Conservation (phyloP, 768 basidiomycete species). For the Clitopilus hobsonii region DNA sequence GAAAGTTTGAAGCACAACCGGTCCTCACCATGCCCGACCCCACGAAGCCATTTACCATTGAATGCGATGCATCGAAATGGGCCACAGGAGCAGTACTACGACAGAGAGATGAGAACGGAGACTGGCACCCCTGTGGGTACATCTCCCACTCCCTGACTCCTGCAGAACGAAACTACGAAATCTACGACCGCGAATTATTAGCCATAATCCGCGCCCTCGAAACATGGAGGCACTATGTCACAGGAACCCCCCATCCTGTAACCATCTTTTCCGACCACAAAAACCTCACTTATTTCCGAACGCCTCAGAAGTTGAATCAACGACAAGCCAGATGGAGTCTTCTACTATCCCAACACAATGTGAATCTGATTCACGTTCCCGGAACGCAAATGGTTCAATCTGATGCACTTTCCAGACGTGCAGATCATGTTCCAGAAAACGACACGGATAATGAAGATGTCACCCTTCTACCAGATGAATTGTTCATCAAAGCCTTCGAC, state of each 20-base stretch:
- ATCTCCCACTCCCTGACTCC: too few relatives aligned
- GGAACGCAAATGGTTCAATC: conserved; percentile 6
- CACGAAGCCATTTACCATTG: conserved; percentile 17
- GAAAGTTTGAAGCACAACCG: conserved; percentile 16
- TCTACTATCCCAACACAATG: too few relatives aligned
- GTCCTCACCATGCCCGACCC: conserved; percentile 12
- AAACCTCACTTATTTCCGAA: too few relatives aligned
- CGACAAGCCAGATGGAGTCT: too few relatives aligned
- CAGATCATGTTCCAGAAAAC: too few relatives aligned
- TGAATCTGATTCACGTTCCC: conserved; percentile 2
- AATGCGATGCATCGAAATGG: conserved; percentile 24
- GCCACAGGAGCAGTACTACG: conserved; percentile 25
- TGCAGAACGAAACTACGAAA: conserved; percentile 2
- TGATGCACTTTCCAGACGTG: neutral
- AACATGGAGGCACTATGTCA: conserved; percentile 7
- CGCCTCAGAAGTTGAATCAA: too few relatives aligned
- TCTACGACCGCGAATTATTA: conserved; percentile 1
- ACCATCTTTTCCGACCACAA: too few relatives aligned
- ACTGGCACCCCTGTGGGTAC: conserved; percentile 1
- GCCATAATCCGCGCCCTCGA: neutral
- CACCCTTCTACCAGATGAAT: too few relatives aligned
- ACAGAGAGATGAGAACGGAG: conserved; percentile 15
- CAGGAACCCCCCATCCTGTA: too few relatives aligned
- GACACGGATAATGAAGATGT: too few relatives aligned
- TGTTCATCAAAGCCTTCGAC: too few relatives aligned